Conservation (phyloP, 2,329 filamentous ascomycete species). For the Diaporthe sp. region DNA sequence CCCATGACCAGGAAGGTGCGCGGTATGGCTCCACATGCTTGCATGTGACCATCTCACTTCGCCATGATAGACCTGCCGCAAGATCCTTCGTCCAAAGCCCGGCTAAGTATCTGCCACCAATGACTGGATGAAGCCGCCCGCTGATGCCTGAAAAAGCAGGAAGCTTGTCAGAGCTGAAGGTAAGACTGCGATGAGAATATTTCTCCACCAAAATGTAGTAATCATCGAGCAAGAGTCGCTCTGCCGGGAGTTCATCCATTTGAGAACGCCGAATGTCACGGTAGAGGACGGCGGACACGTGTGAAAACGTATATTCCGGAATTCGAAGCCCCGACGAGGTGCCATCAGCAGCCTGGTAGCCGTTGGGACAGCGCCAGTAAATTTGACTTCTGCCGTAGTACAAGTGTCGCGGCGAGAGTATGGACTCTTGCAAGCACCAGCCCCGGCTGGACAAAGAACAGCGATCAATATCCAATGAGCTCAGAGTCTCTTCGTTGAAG, state of each 20-base stretch:
- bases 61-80: background rate
- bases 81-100: background rate
- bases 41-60: background rate
- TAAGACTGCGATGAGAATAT: background rate
- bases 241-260: background rate
- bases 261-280: background rate
- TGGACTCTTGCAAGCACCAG: conserved; percentile 4
- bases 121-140: background rate
- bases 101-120: background rate
- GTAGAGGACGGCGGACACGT: background rate
- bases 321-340: background rate
- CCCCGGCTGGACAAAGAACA: background rate
- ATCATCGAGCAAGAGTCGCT: background rate
- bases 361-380: background rate
- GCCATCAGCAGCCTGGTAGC: conserved; percentile 4
- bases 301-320: background rate
- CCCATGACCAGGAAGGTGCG: conserved; percentile 5
- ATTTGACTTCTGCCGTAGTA: background rate
- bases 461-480: background rate
- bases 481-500: background rate
- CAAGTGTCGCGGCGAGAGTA: background rate
- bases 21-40: background rate
- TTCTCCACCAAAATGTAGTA: background rate
- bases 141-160: conserved; percentile 1
- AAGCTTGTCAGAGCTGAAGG: background rate